Evolutionary conservation across 1,284 basidiomycete genomes (phyloP), one percentile per base, ranked within the genome.

Genomic region (Kwoniella shivajii): DNA sequence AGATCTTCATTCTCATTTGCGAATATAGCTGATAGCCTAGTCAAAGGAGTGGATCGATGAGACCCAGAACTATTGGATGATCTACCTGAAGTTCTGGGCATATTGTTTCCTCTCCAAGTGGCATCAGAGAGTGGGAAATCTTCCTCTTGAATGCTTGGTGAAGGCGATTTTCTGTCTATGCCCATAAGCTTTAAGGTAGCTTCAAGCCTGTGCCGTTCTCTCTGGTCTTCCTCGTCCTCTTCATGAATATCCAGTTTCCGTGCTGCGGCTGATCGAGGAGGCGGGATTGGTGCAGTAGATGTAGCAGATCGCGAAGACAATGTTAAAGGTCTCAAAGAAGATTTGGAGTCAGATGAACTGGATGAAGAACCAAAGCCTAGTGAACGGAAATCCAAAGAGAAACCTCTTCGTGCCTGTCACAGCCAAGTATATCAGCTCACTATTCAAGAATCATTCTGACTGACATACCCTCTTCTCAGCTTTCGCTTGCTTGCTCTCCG

Each of bases 171-270:
- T 22, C 59, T 37, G 50, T 90, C 85, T 56, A 93, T 89, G 9
- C 92, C 92, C 89, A 93, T 91, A 30, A 94, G 80, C 75, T 92
- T 92, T 87, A 94, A 88, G 11, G 89, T 89, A 11, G 91, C 90
- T 67, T 89, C 82, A 57, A 93, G 80, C 14, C 90, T 84, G 74
- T 92, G 90, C 56, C 92, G 82, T 75, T 93, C 92, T 57, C 83
- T 83, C 45, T 84, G 82, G 68, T 95, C 92, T 57, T 94, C 89
- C 49, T 94, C 92, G 67, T 92, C 92, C 76, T 95, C 92, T 38
- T 84, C 80, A 83, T 92, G 66, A 87, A 88, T 68, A 38, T 73
- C 74, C 4, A 76, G 66, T 56, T 69, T 76, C 39, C 71, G 65
- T 7, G 64, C 72, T 41, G 44, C 42, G 39, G 33, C 16, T 39